A percentile compares a stretch with the other conserved stretches of the same genome.
phyloP scores from a whole-genome alignment of 1,284 basidiomycete genomes.

The Lentinula novae-zelandiae region DNA sequence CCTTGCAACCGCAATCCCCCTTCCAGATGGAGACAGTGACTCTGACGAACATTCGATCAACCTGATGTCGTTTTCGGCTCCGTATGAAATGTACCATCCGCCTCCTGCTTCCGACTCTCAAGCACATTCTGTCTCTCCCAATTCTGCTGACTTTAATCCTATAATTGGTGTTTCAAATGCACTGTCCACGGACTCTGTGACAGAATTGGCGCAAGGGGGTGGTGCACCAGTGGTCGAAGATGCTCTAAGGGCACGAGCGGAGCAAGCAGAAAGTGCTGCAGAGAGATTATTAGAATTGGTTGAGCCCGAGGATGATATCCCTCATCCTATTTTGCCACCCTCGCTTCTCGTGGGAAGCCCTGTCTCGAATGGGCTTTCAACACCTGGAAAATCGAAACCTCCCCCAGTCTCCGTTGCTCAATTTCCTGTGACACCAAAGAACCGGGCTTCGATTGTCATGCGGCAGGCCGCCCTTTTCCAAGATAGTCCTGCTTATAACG shows the following conservation, averaged over 20 bases:
- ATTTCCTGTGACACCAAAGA: constrained; percentile 57
- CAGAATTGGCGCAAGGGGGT: constrained; percentile 28
- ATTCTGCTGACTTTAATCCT: constrained; percentile 48
- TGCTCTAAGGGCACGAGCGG: constrained; percentile 77
- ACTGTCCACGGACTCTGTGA: constrained; percentile 50
- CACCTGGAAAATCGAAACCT: constrained; percentile 34
- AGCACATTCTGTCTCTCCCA: constrained; percentile 46
- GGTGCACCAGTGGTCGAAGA: constrained; percentile 71
- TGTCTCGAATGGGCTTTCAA: constrained; percentile 27
- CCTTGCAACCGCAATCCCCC: constrained; percentile 63
- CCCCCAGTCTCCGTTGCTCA: constrained; percentile 25
- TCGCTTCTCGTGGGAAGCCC: constrained; percentile 48
- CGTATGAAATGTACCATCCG: constrained; percentile 51
- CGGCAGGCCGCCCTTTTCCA: constrained; percentile 74
- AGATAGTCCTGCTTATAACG: constrained; percentile 64
- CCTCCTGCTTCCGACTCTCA: constrained; percentile 26
- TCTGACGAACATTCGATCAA: constrained; percentile 61
- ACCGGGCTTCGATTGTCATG: constrained; percentile 53
- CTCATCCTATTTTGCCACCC: constrained; percentile 49
- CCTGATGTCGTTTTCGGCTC: constrained; percentile 68
- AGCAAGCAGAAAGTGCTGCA: constrained; percentile 86
- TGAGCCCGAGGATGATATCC: constrained; percentile 57
- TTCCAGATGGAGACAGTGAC: constrained; percentile 70
- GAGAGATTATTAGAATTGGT: constrained; percentile 77
- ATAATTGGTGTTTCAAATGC: constrained; percentile 46